phyloP scores from a whole-genome alignment of 208 protist species.

The Leishmania tropica region DNA sequence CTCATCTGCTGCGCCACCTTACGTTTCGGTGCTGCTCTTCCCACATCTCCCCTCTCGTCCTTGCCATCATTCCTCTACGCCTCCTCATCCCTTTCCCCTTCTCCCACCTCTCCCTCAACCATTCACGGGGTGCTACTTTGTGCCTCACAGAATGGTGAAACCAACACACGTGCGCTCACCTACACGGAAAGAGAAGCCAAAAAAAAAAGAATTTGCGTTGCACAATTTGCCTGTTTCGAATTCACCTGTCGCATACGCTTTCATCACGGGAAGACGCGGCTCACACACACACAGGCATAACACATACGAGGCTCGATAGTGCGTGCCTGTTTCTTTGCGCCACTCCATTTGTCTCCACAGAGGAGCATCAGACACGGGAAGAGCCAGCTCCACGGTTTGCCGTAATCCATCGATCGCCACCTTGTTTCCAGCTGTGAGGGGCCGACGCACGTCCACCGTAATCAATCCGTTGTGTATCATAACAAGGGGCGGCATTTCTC shows the following conservation, averaged over 20 bases:
- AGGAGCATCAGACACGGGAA: background rate
- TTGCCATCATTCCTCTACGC: background rate
- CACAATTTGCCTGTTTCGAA: background rate
- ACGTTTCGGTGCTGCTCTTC: background rate
- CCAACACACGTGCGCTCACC: background rate
- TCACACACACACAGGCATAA: background rate
- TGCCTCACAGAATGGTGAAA: background rate
- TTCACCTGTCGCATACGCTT: background rate
- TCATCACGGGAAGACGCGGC: background rate
- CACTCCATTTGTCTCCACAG: background rate
- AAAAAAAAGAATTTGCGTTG: background rate
- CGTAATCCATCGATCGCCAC: too few species aligned
- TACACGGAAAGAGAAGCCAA: background rate
- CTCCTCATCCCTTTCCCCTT: background rate
- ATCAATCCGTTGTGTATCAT: background rate
- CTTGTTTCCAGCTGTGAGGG: background rate
- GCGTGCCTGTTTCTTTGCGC: background rate
- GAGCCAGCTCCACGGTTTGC: background rate
- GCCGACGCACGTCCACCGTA: background rate
- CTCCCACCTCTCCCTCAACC: background rate
- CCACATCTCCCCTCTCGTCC: background rate
- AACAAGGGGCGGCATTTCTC: background rate
- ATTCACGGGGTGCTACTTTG: background rate
- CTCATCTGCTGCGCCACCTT: background rate
- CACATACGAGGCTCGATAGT: background rate